Conservation (phyloP, 2,329 filamentous ascomycete genomes). For the Ophiostoma fasciatum region DNA sequence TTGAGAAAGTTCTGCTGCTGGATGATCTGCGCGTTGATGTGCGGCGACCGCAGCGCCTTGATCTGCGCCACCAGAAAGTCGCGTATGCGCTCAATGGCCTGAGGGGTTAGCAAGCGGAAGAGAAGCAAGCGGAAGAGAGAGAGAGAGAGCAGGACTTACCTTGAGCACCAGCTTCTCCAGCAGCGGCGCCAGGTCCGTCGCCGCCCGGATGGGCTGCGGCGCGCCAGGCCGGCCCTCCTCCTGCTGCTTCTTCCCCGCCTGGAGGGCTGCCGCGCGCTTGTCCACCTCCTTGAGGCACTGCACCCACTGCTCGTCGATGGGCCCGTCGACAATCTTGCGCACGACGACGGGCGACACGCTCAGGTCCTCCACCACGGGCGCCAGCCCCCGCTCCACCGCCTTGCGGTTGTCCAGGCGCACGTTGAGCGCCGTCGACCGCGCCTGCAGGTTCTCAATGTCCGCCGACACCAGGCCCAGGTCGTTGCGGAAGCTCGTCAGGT, state of each 20-base stretch:
- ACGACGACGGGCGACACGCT: constrained; percentile 76
- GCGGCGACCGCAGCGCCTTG: constrained; percentile 82
- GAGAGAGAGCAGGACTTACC: constrained; percentile 25
- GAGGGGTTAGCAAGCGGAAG: not conserved
- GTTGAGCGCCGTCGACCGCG: constrained; percentile 69
- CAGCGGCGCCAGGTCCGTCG: constrained; percentile 72
- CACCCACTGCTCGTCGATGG: constrained; percentile 81
- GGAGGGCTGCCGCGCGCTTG: constrained; percentile 56
- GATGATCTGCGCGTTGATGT: constrained; percentile 93
- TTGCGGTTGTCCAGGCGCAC: constrained; percentile 78
- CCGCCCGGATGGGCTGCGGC: constrained; percentile 50
- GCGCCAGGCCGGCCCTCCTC: constrained; percentile 9
- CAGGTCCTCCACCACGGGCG: constrained; percentile 81
- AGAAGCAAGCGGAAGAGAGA: not conserved
- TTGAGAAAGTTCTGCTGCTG: constrained; percentile 83
- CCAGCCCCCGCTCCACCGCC: constrained; percentile 74
- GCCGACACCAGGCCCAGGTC: constrained; percentile 85
- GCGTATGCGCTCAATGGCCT: constrained; percentile 84
- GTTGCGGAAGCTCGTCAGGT: constrained; percentile 82
- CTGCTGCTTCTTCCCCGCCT: constrained; percentile 26
- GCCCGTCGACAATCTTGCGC: constrained; percentile 70
- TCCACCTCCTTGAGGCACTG: constrained; percentile 74
- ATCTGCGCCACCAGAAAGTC: constrained; percentile 92
- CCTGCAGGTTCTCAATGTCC: constrained; percentile 88
- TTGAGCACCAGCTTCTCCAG: constrained; percentile 73